phyloP scores from a whole-genome alignment of 1,284 basidiomycete genomes.

The Cystobasidiaceae sp. region DNA sequence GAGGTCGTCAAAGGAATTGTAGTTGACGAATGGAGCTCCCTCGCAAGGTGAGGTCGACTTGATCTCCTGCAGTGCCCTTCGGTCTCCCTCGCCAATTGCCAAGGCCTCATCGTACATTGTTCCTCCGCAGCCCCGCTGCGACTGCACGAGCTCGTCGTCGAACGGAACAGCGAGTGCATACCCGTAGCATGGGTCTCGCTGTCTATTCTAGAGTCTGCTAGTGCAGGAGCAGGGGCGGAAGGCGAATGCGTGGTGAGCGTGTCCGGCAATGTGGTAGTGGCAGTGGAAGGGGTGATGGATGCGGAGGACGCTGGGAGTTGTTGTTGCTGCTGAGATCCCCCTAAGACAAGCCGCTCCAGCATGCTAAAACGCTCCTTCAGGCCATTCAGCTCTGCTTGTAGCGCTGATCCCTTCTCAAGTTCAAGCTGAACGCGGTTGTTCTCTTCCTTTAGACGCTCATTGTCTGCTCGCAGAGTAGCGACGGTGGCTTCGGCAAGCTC shows the following conservation, averaged over 20 bases:
- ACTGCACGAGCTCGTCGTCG: slow-evolving; percentile 17
- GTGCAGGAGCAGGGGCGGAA: neutral
- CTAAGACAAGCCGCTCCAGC: slow-evolving; percentile 8
- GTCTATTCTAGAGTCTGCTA: slow-evolving; percentile 26
- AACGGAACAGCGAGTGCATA: slow-evolving; percentile 32
- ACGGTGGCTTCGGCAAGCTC: slow-evolving; percentile 3
- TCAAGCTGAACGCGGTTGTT: slow-evolving; percentile 16
- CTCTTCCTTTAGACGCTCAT: slow-evolving; percentile 3
- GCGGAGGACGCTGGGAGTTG: neutral
- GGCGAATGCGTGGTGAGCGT: neutral
- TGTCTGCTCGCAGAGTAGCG: slow-evolving; percentile 5
- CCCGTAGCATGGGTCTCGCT: slow-evolving; percentile 33
- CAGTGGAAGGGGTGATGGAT: neutral
- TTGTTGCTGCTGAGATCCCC: neutral
- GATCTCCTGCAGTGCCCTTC: slow-evolving; percentile 1
- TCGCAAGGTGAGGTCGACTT: no score
- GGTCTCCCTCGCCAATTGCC: neutral
- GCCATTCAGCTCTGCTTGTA: slow-evolving; percentile 6
- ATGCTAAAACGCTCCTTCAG: slow-evolving; percentile 19
- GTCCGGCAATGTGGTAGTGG: neutral
- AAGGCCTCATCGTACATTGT: neutral
- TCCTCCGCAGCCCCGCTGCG: neutral
- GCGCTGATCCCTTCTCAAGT: neutral
- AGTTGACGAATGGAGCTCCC: slow-evolving; percentile 1
- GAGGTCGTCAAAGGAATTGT: slow-evolving; percentile 13